phyloP scores from a whole-genome alignment of 2,329 filamentous ascomycete genomes.

The Aspergillus sp. region DNA sequence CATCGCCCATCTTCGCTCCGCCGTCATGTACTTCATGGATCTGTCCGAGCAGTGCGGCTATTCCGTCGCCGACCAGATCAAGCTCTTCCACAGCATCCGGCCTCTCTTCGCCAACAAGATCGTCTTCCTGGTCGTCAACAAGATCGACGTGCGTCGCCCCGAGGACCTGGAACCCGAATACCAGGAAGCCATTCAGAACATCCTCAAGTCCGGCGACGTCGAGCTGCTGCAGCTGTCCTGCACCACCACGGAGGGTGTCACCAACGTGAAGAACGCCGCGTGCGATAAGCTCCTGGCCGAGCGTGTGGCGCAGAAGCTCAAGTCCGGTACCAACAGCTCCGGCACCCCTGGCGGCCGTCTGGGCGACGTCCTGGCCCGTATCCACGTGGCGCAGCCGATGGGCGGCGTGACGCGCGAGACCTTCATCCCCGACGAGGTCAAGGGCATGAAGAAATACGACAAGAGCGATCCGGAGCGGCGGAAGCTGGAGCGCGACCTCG shows the following conservation, averaged over 20 bases:
- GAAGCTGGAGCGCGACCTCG: constrained; percentile 78
- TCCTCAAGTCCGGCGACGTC: constrained; percentile 84
- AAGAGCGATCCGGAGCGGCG: constrained; percentile 81
- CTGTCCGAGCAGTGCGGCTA: constrained; percentile 96
- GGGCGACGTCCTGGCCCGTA: constrained; percentile 86
- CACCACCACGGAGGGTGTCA: constrained; percentile 90
- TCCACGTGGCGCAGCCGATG: constrained; percentile 94
- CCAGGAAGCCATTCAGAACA: constrained; percentile 72
- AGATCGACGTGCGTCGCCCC: constrained; percentile 87
- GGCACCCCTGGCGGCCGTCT: constrained; percentile 78
- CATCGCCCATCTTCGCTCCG: constrained; percentile 91
- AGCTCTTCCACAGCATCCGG: constrained; percentile 94
- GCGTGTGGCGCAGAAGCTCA: constrained; percentile 91
- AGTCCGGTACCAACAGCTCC: constrained; percentile 75
- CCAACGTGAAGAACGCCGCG: constrained; percentile 89
- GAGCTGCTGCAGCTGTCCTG: constrained; percentile 93
- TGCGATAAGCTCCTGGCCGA: constrained; percentile 92
- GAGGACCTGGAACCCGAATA: constrained; percentile 81
- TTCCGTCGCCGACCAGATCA: constrained; percentile 86
- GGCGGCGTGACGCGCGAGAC: constrained; percentile 75
- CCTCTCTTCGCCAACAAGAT: constrained; percentile 96
- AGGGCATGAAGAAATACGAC: constrained; percentile 82
- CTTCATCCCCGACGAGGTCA: constrained; percentile 83
- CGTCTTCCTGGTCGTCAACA: constrained; percentile 96
- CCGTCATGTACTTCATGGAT: constrained; percentile 98